Conservation (phyloP, 257 asterid species). For the Jasminum sambac region DNA sequence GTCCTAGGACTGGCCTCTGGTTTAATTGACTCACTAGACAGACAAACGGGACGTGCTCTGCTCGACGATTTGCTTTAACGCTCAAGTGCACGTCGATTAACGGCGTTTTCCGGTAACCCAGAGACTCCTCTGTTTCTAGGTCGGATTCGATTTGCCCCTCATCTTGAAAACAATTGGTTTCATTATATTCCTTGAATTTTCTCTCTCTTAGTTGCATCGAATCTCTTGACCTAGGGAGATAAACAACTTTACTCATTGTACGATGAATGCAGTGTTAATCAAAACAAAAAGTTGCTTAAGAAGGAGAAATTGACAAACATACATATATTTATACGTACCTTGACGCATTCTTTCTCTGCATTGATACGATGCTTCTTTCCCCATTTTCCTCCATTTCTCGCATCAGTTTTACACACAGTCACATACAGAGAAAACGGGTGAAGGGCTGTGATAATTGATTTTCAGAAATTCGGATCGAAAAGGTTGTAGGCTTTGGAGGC, state of each 20-base stretch:
- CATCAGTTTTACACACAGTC: not conserved
- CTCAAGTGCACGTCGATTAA: conserved; percentile 52
- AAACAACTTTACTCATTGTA: too few species aligned
- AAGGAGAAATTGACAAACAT: not conserved
- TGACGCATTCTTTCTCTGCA: conserved; percentile 32
- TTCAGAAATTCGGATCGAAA: too few species aligned
- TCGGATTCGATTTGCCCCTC: not conserved
- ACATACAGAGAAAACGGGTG: not conserved
- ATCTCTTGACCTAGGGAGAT: not conserved
- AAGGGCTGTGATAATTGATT: too few species aligned
- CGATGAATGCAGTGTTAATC: not conserved
- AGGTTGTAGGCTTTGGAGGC: too few species aligned
- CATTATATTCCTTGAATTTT: not conserved
- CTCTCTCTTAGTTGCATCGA: conserved; percentile 5
- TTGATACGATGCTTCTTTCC: conserved; percentile 35
- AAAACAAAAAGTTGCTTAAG: not conserved
- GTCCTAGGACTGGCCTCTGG: conserved; percentile 49
- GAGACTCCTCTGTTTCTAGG: conserved; percentile 18
- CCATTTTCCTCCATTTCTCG: conserved; percentile 24
- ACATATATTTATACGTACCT: conserved; percentile 33
- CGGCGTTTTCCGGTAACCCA: conserved; percentile 23
- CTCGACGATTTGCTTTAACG: conserved; percentile 34
- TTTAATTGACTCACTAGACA: conserved; percentile 45
- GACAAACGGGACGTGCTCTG: conserved; percentile 52
- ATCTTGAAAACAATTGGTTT: conserved; percentile 11